A percentile compares a stretch with the other conserved stretches of the same genome.
Evolutionary conservation across 2,329 filamentous ascomycete species (phyloP).

Genomic region (Diaporthe sp.): DNA sequence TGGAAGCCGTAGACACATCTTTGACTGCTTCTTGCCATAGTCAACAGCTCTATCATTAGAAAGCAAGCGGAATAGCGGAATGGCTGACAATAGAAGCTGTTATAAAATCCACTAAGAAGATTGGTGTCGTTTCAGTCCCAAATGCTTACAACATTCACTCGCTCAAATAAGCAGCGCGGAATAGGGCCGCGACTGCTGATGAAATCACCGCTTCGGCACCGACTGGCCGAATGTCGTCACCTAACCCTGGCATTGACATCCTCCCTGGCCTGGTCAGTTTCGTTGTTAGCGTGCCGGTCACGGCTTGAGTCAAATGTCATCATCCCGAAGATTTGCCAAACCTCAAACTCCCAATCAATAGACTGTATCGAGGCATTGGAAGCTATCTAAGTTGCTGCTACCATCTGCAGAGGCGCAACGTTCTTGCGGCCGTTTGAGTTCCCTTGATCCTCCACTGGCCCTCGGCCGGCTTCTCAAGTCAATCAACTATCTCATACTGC

Average conservation of each 20-base stretch:
- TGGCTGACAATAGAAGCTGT: background rate
- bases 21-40: too few species aligned
- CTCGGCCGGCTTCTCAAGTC: too few species aligned
- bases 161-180: background rate
- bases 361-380: too few species aligned
- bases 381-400: background rate
- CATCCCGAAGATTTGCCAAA: background rate
- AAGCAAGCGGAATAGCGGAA: conserved; percentile 20
- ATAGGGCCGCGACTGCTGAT: conserved; percentile 2
- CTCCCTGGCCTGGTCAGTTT: background rate
- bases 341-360: background rate
- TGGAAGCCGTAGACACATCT: background rate
- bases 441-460: background rate
- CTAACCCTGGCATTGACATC: background rate
- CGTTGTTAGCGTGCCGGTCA: conserved; percentile 7
- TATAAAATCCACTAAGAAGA: too few species aligned
- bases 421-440: background rate
- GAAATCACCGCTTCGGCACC: background rate
- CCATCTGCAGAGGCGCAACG: background rate
- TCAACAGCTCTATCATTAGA: background rate
- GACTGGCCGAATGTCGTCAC: background rate
- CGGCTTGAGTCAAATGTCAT: background rate
- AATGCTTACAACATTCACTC: background rate
- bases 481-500: background rate
- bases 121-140: background rate